Conservation (phyloP, 2,329 filamentous ascomycete species). For the Hirsutella thompsonii region DNA sequence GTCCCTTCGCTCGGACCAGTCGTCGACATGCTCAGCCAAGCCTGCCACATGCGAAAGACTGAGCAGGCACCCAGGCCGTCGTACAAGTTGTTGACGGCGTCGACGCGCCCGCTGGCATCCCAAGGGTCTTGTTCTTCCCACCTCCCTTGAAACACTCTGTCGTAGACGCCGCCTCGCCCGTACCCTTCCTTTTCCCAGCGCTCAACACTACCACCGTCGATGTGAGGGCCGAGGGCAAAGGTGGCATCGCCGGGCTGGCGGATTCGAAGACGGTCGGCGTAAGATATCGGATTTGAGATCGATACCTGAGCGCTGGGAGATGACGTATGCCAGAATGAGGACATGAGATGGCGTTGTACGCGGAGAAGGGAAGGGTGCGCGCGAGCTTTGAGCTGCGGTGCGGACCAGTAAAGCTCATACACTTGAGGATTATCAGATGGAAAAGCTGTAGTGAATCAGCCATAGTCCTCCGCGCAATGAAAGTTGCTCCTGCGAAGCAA, state of each 20-base stretch:
- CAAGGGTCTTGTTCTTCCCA: constrained; percentile 80
- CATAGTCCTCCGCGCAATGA: too few species aligned
- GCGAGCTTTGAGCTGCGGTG: constrained; percentile 54
- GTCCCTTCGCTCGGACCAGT: constrained; percentile 66
- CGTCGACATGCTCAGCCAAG: constrained; percentile 72
- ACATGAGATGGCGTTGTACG: constrained; percentile 49
- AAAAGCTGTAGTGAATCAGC: constrained; percentile 42
- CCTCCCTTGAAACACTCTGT: constrained; percentile 54
- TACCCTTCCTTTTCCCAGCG: constrained; percentile 63
- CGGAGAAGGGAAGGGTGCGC: constrained; percentile 49
- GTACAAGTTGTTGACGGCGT: constrained; percentile 62
- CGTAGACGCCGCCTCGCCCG: constrained; percentile 55
- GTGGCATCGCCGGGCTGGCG: constrained; percentile 55
- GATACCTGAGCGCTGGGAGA: constrained; percentile 34
- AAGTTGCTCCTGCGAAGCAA: too few species aligned
- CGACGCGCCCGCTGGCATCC: constrained; percentile 58
- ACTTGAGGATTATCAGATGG: constrained; percentile 55
- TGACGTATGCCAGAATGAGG: constrained; percentile 43
- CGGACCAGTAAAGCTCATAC: constrained; percentile 66
- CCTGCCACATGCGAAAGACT: constrained; percentile 82
- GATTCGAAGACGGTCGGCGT: constrained; percentile 62
- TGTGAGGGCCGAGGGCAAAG: constrained; percentile 61
- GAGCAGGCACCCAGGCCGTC: constrained; percentile 69
- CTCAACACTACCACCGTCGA: constrained; percentile 63
- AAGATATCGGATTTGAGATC: constrained; percentile 43